Percentiles rank a stretch among this genome's conserved stretches.
Evolutionary conservation across 176 grass and related monocot species (phyloP).

Genomic region (Triticum monococcum): DNA sequence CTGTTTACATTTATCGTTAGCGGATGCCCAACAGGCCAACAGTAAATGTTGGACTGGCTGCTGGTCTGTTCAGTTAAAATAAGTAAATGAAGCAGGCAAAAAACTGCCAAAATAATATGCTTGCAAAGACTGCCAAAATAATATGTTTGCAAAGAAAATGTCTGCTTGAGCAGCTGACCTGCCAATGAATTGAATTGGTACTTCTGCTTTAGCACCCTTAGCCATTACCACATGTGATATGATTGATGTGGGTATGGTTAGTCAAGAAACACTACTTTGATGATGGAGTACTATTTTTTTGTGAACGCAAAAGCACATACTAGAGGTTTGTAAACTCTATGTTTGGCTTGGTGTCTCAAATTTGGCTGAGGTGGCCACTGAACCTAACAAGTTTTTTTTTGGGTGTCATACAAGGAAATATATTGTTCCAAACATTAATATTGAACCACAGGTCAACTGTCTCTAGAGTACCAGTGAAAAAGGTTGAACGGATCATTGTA

Average conservation of each 20-base stretch:
- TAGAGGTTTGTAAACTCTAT: not conserved
- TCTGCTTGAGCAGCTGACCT: not conserved
- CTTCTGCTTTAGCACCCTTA: not conserved
- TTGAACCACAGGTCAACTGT: not conserved
- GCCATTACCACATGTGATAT: not conserved
- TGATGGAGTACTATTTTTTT: not conserved
- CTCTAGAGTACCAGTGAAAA: not conserved
- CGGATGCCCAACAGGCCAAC: not conserved
- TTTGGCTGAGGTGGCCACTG: not conserved
- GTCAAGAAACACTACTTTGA: not conserved
- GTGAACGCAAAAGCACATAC: not conserved
- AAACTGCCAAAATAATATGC: not conserved
- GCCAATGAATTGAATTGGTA: not conserved
- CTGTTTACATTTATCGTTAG: not conserved
- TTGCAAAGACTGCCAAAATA: not conserved
- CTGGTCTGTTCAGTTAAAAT: not conserved
- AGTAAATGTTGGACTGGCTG: not conserved
- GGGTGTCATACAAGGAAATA: slow-evolving; percentile 4
- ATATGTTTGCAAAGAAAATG: not conserved
- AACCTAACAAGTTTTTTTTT: not conserved
- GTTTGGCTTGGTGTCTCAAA: not conserved
- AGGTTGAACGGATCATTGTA: not conserved
- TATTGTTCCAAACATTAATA: not conserved
- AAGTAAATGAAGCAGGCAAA: not conserved
- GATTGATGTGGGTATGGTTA: not conserved